Conservation (phyloP, 192 early-diverging fungal species). For the Coemansia sp. region DNA sequence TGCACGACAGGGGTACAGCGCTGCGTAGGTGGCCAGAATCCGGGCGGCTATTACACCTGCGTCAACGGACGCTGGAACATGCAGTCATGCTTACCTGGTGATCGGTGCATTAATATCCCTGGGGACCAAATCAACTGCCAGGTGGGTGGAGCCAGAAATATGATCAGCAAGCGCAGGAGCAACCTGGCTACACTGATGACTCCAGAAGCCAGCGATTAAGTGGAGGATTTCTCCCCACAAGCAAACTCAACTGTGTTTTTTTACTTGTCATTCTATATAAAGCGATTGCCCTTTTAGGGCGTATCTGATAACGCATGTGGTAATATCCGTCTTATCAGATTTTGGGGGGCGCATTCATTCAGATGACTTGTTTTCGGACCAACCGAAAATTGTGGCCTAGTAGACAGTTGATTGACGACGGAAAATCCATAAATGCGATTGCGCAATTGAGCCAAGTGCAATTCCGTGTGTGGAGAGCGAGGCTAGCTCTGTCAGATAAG, state of each 20-base stretch:
- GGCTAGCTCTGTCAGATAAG: not conserved
- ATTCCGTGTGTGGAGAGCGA: not conserved
- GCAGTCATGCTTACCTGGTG: constrained; percentile 29
- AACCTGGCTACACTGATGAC: not conserved
- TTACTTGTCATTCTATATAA: not conserved
- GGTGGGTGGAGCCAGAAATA: constrained; percentile 16
- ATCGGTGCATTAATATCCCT: constrained; percentile 46
- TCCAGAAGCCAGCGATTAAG: not conserved
- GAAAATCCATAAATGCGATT: not conserved
- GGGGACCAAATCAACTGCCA: constrained; percentile 39
- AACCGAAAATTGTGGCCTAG: not conserved
- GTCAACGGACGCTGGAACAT: constrained; percentile 34
- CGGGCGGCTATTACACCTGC: constrained; percentile 22
- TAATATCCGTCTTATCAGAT: constrained; percentile 4
- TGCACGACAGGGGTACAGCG: constrained; percentile 29
- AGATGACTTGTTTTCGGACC: not conserved
- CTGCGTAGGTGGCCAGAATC: constrained; percentile 19
- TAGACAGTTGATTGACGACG: not conserved
- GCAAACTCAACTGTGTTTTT: not conserved
- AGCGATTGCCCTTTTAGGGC: not conserved
- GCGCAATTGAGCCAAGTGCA: not conserved
- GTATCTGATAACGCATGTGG: not conserved
- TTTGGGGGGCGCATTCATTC: not conserved
- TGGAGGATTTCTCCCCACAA: not conserved
- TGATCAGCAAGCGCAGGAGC: not conserved